Evolutionary conservation across 1,284 basidiomycete species (phyloP).

Genomic region (Malassezia yamatoensis): DNA sequence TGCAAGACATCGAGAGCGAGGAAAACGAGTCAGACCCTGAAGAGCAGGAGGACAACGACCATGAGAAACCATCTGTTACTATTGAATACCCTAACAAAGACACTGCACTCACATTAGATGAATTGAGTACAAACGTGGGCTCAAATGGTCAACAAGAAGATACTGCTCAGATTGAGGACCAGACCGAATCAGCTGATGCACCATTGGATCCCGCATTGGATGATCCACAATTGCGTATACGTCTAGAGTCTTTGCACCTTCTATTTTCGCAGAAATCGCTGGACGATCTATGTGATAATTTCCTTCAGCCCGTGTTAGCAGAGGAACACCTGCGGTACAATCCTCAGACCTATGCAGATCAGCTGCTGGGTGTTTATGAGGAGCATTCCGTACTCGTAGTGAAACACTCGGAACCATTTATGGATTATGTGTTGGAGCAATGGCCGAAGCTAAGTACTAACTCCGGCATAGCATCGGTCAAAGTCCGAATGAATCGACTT

Average conservation of each 20-base stretch:
- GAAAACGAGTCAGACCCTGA: not conserved
- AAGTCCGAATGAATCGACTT: conserved; percentile 21
- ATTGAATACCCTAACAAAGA: not conserved
- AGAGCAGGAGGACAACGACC: conserved; percentile 13
- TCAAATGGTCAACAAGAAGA: not conserved
- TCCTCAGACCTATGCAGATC: conserved; percentile 6
- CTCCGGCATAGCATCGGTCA: not conserved
- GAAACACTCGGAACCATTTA: conserved; percentile 10
- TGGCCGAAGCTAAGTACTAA: conserved; percentile 6
- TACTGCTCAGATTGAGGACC: conserved; percentile 16
- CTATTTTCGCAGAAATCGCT: not conserved
- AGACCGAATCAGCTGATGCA: not conserved
- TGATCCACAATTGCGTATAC: conserved; percentile 25
- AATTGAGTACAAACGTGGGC: not conserved
- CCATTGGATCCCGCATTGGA: conserved; percentile 17
- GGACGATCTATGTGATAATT: not conserved
- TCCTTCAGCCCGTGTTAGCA: not conserved
- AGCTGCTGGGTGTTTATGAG: conserved; percentile 12
- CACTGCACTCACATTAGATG: conserved; percentile 10
- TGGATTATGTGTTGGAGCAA: conserved; percentile 1
- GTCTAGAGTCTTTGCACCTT: conserved; percentile 17
- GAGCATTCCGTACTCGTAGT: conserved; percentile 10
- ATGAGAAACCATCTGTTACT: not conserved
- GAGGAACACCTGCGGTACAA: conserved; percentile 9
- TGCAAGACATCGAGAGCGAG: not conserved